phyloP scores from a whole-genome alignment of 2,329 filamentous ascomycete species.

The Exophiala oligosperma region DNA sequence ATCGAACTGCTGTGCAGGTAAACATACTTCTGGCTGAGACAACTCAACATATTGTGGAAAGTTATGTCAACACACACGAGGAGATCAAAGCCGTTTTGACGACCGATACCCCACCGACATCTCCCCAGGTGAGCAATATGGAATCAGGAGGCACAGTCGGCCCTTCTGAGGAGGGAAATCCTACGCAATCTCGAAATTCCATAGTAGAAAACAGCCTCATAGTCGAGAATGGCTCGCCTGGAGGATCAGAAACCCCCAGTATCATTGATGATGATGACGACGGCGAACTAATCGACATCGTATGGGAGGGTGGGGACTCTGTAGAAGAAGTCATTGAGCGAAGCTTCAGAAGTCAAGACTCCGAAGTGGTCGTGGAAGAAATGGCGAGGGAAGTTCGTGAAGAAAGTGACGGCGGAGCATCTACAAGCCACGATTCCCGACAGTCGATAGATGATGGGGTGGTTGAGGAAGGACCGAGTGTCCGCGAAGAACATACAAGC shows the following conservation, averaged over 20 bases:
- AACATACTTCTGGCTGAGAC: neutral
- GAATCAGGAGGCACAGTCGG: neutral
- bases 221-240: too few species aligned
- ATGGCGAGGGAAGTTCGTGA: too few species aligned
- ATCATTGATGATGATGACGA: neutral
- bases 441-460: neutral
- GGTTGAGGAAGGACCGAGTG: neutral
- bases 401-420: too few species aligned
- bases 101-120: neutral
- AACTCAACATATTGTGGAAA: neutral
- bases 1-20: neutral
- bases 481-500: neutral
- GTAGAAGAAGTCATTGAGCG: neutral
- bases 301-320: neutral
- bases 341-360: neutral
- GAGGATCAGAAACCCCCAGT: too few species aligned
- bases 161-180: neutral
- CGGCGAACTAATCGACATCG: neutral
- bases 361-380: too few species aligned
- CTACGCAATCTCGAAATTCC: too few species aligned
- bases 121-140: neutral
- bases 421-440: too few species aligned
- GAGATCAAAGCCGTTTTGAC: neutral
- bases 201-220: too few species aligned
- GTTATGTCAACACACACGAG: neutral